Evolutionary conservation across 2,329 filamentous ascomycete genomes (phyloP).

Genomic region (Ploettnerulaceae sp.): DNA sequence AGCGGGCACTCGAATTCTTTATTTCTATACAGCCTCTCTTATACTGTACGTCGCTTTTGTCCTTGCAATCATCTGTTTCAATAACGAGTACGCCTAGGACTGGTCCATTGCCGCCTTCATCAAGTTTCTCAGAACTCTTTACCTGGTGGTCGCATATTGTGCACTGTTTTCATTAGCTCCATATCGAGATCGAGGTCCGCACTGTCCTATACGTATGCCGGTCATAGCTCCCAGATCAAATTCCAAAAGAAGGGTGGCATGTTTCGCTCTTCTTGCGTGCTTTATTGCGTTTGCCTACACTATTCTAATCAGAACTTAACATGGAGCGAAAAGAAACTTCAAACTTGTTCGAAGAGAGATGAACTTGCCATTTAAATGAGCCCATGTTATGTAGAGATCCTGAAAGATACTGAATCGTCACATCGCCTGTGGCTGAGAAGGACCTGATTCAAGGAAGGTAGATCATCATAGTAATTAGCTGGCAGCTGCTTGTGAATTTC

Average conservation of each 20-base stretch:
- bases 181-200: conserved; percentile 8
- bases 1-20: no score
- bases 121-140: conserved; percentile 12
- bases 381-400: background rate
- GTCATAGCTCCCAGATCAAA: background rate
- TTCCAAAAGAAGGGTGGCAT: conserved; percentile 42
- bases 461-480: no score
- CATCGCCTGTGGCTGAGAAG: background rate
- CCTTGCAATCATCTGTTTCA: no score
- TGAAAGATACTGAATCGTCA: no score
- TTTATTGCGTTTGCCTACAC: conserved; percentile 41
- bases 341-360: background rate
- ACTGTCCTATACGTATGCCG: background rate
- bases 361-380: background rate
- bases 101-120: conserved; percentile 18
- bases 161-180: conserved; percentile 12
- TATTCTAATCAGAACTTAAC: conserved; percentile 29
- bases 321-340: conserved; percentile 24
- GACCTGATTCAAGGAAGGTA: background rate
- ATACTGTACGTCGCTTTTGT: no score
- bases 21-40: no score
- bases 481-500: no score
- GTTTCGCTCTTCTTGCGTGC: conserved; percentile 48
- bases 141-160: conserved; percentile 15
- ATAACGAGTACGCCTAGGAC: no score